Evolutionary conservation across 139 green algal species (phyloP), one percentile per base, ranked within the genome.

Genomic region (Volvox reticuliferus): DNA sequence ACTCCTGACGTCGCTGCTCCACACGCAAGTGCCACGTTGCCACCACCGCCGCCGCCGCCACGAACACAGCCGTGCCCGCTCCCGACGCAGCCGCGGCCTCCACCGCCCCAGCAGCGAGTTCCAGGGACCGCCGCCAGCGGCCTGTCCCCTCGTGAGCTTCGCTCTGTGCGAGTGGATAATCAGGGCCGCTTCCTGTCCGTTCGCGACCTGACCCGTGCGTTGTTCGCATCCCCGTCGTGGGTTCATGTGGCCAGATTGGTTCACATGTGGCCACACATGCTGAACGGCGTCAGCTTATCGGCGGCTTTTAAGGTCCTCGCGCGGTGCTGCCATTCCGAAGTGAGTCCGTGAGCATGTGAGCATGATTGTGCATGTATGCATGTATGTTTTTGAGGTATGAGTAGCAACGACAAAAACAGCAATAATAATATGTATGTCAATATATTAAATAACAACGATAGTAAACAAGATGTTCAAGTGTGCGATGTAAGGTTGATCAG

Each of bases 231-330:
- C 17, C 69, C 85, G 14, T 89, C 85, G 28, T 89, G 85, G 85
- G 69, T 89, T 19, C 85, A 89, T 26, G 69, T 89, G 26, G 85
- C 85, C 24, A 69, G 55, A 71, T 68, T 89, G n/a, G 85, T 89
- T 69, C 85, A 89, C 85, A 44, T n/a, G n/a, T 89, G 85, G 85
- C 30, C 28, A 2, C 21, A 22, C 19, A 13, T 28, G 28, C 44
- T 89, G 3, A 89, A 89, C 69, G 69, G n/a, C 1, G 36, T 89
- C 32, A 37, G 62, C n/a, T 12, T 82, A 26, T 21, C 37, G 12
- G 37, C 69, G 24, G 85, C 69, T 13, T 61, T 89, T 36, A 82
- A 82, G 85, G 33, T 26, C 1, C 69, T 89, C 69, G 85, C 69
- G 19, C 22, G 28, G n/a, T 62, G 50, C 36, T 89, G 69, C 69